Percentiles rank a stretch among this genome's conserved stretches.
Evolutionary conservation across 345 rosid genomes (phyloP).

Genomic region (Streptanthus diversifolius): DNA sequence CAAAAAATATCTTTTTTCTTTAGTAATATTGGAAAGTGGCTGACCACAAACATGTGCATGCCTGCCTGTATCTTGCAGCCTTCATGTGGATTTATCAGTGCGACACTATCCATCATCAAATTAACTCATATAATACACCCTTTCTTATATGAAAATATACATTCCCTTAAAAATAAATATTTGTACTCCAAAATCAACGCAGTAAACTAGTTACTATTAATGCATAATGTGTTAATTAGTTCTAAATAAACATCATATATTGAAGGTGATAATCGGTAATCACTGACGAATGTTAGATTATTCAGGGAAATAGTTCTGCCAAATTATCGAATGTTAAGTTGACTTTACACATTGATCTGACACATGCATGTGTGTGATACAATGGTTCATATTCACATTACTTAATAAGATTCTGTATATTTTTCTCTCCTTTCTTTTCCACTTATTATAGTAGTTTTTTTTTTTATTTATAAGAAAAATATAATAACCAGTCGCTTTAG

Average conservation of each 20-base stretch:
- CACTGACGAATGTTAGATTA: not conserved
- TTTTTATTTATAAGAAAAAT: not conserved
- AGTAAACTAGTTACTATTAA: not conserved
- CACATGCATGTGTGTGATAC: slow-evolving; percentile 16
- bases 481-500: not conserved
- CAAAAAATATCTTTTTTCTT: not conserved
- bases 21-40: slow-evolving; percentile 25
- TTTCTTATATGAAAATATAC: not conserved
- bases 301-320: not conserved
- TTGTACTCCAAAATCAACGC: not conserved
- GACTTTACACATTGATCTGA: slow-evolving; percentile 6
- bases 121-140: not conserved
- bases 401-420: not conserved
- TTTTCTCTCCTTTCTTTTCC: not conserved
- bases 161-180: not conserved
- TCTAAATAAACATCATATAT: not conserved
- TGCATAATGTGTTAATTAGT: not conserved
- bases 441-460: not conserved
- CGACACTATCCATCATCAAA: slow-evolving; percentile 36
- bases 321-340: not conserved
- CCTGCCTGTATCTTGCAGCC: slow-evolving; percentile 43
- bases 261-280: not conserved
- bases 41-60: slow-evolving; percentile 38
- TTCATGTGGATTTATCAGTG: slow-evolving; percentile 40
- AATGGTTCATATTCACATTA: not conserved